Base-by-base conservation (phyloP, 179 eudicot genomes). In the Spinacia oleracea region DNA sequence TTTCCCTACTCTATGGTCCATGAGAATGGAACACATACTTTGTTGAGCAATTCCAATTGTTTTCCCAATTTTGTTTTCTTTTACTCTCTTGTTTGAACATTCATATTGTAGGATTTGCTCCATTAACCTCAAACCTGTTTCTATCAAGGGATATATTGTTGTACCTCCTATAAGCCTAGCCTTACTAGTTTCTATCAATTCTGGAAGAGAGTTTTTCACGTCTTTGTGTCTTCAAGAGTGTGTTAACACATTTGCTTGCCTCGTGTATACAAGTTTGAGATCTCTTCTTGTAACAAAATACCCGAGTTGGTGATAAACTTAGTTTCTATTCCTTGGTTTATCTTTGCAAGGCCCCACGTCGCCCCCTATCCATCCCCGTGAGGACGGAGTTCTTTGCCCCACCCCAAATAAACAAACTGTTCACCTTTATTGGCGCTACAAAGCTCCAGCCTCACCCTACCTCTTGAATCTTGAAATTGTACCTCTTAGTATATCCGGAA, bases 211-310 rank as follows among this genome's bases (percentile, higher is more conserved):
- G 25, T 10, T 42, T 43, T 69, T 43, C 45, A 21, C 15, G 16
- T 31, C 18, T n/a, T 35, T 67, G 72, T 38, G 56, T 46, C 73
- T 70, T 10, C 29, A 46, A 45, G 35, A 70, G 34, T 70, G 73
- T 12, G 27, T 10, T 43, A 12, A 43, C 27, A 68, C 8, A 42
- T 43, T 4, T 25, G 53, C 48, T 69, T 69, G 55, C 11, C 59
- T 14, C 31, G 16, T 3, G 14, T 43, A 42, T 69, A 6, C 38
- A 70, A 70, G 35, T 27, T 45, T 70, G 56, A 45, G 23, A 45
- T 46, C 6, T 23, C 27, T 68, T 23, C 46, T 40, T n/a, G 32
- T 16, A 68, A 68, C 65, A 68, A 40, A 9, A 40, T 15, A 46
- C 5, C 2, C 12, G 16, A 68, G 5, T 65, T 65, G 20, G 38